Conservation (phyloP, 208 protist genomes). For the Trypanosoma grayi region DNA sequence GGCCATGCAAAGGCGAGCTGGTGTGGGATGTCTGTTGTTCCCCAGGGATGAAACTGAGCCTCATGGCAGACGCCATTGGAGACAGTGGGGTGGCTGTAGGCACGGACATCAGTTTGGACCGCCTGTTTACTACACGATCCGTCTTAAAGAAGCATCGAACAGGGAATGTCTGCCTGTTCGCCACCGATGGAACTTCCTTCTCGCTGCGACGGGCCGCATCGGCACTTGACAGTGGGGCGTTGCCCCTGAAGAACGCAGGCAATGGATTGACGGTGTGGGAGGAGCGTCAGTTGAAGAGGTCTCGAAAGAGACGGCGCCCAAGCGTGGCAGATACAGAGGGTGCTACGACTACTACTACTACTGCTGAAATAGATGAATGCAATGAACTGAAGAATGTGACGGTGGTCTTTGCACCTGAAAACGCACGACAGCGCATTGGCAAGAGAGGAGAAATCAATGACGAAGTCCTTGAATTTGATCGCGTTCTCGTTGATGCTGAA, state of each 20-base stretch:
- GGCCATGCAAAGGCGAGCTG: conserved; percentile 42
- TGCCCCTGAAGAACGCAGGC: neutral
- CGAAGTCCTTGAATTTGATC: conserved; percentile 46
- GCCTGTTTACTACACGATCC: conserved; percentile 53
- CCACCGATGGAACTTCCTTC: conserved; percentile 40
- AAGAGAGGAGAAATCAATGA: neutral
- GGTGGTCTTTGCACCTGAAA: conserved; percentile 11
- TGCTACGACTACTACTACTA: neutral
- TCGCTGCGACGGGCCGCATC: conserved; percentile 11
- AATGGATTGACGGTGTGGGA: conserved; percentile 28
- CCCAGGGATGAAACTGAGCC: conserved; percentile 82
- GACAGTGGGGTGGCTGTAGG: conserved; percentile 48
- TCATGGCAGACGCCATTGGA: conserved; percentile 62
- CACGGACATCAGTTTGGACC: conserved; percentile 62
- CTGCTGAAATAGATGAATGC: neutral
- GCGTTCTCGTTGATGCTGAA: conserved; percentile 87
- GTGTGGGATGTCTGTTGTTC: conserved; percentile 87
- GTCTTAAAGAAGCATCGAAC: conserved; percentile 37
- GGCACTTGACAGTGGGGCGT: conserved; percentile 20
- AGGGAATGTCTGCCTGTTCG: conserved; percentile 45
- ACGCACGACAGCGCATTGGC: neutral
- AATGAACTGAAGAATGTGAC: neutral
- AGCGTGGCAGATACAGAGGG: too few relatives aligned
- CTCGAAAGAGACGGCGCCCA: conserved; percentile 18
- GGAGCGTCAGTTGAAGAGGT: conserved; percentile 21